Base-by-base conservation (phyloP, 2,329 filamentous ascomycete species). In the Clonostachys rhizophaga region DNA sequence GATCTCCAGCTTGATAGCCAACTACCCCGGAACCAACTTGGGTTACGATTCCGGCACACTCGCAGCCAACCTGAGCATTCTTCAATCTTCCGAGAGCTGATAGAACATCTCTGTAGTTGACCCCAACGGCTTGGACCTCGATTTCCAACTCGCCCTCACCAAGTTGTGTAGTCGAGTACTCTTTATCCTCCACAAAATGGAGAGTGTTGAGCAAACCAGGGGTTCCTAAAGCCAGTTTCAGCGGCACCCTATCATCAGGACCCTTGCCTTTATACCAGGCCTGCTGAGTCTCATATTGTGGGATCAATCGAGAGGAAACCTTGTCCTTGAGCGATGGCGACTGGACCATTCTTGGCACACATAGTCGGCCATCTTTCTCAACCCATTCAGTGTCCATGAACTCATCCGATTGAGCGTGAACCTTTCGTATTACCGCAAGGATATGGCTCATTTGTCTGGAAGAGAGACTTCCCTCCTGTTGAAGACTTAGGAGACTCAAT, bases 141-240 rank as follows among this genome's bases (percentile, higher is more conserved):
- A 63, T 53, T 49, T 68, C 65, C 6, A 69, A 49, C 5, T 58
- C 49, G 43, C 56, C 52, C 12, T 36, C 34, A 2, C 36, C 34
- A 33, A 48, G 30, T 7, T 24, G 24, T n/a, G 33, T 14, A 2
- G 35, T 24, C 5, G 24, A 24, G 13, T 20, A 37, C 30, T 50
- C 48, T 18, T 45, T 44, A 5, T 55, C 53, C 20, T 45, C 12
- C 10, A 43, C 42, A 20, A 45, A 45, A 16, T 45, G 43, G 5
- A 40, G 14, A 16, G 43, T 45, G 35, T 30, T 37, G 17, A 37
- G 34, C 43, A 24, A 20, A 2, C 43, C 43, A 24, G 35, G 14
- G 10, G 24, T 37, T 5, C 30, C 16, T 5, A 45, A 14, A n/a
- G 35, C 39, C 9, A 45, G 43, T 40, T 49, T 49, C 11, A 51